A percentile compares a stretch with the other conserved stretches of the same genome.
Conservation (phyloP, 345 rosid genomes). For the Kernera saxatilis region DNA sequence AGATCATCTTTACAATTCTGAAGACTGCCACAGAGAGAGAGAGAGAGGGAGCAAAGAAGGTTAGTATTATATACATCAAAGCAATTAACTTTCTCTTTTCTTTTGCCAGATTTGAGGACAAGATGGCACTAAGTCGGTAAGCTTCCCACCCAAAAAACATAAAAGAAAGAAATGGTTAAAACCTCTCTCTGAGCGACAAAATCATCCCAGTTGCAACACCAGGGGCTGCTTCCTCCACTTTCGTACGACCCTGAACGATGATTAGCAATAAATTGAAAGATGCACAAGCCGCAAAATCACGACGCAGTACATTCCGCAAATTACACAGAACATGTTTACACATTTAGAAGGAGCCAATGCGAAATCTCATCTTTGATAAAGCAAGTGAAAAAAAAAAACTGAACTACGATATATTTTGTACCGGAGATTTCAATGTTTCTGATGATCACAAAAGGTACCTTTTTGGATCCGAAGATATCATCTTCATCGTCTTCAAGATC, state of each 20-base stretch:
- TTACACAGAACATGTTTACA: no score
- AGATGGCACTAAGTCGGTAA: not conserved
- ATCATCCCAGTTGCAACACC: constrained; percentile 81
- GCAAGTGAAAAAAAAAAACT: not conserved
- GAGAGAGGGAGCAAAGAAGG: not conserved
- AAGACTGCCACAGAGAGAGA: constrained; percentile 49
- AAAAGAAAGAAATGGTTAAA: not conserved
- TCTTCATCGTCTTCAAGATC: constrained; percentile 94
- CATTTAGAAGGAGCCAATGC: not conserved
- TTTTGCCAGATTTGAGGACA: not conserved
- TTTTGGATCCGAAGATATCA: constrained; percentile 74
- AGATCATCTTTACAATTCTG: constrained; percentile 69
- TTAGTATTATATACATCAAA: not conserved
- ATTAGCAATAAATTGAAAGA: not conserved
- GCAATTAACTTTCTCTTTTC: not conserved
- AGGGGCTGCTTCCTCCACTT: constrained; percentile 76
- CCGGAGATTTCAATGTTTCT: not conserved
- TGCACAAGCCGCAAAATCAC: not conserved
- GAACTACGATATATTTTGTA: not conserved
- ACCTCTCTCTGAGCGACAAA: constrained; percentile 89
- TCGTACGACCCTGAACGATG: constrained; percentile 42
- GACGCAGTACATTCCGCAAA: not conserved
- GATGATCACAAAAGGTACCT: constrained; percentile 36
- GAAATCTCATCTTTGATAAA: not conserved
- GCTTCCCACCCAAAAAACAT: not conserved